Percentiles rank a stretch among this genome's conserved stretches.
phyloP scores from a whole-genome alignment of 2,329 filamentous ascomycete genomes.

The Phaeosphaeriaceae sp. region DNA sequence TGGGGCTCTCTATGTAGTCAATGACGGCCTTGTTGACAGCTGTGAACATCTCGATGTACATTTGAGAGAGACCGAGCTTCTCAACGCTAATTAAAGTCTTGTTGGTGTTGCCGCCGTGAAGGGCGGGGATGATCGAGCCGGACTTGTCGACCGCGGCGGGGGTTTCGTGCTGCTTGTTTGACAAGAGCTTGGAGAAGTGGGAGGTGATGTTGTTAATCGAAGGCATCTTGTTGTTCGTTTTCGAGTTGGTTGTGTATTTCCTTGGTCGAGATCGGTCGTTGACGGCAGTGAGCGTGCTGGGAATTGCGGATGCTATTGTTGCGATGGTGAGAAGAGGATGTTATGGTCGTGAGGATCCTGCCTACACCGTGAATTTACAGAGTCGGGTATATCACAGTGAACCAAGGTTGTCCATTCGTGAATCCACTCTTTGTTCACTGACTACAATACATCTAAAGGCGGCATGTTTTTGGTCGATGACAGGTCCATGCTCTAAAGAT shows the following conservation, averaged over 20 bases:
- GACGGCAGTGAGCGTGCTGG: not conserved
- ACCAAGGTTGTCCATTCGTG: not conserved
- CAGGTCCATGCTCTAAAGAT: not conserved
- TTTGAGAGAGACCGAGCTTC: not conserved
- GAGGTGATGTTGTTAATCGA: not conserved
- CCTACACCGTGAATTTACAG: not conserved
- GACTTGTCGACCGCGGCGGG: not conserved
- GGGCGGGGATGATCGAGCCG: not conserved
- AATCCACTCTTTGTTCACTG: not conserved
- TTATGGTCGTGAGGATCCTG: not conserved
- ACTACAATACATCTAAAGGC: not conserved
- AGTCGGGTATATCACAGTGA: not conserved
- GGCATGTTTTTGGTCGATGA: too few species aligned
- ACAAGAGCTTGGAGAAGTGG: not conserved
- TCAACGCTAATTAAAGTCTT: not conserved
- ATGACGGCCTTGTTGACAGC: slow-evolving; percentile 38
- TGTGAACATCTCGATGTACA: slow-evolving; percentile 12
- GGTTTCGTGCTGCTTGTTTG: not conserved
- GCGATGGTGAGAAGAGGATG: not conserved
- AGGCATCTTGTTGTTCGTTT: not conserved
- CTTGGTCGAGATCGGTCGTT: not conserved
- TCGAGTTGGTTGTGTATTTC: not conserved
- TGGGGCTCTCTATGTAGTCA: slow-evolving; percentile 68
- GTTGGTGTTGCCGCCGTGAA: not conserved
- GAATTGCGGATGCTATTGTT: not conserved